Evolutionary conservation across 2,329 filamentous ascomycete species (phyloP).

Genomic region (Venturiaceae sp.): DNA sequence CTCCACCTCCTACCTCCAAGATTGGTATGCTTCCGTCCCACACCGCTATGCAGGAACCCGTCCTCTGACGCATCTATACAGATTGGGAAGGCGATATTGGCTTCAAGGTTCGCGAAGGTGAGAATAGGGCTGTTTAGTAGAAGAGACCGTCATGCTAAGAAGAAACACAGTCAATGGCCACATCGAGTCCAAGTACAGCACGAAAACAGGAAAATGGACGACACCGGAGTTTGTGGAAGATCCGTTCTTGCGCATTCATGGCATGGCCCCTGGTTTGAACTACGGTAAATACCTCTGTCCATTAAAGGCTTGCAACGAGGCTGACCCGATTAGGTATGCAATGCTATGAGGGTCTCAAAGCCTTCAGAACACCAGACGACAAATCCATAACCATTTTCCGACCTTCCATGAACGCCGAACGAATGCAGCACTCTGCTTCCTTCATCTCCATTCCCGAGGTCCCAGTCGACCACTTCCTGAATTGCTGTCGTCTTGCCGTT

Average conservation of each 20-base stretch:
- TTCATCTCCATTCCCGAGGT: slow-evolving; percentile 78
- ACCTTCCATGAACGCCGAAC: slow-evolving; percentile 70
- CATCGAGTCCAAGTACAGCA: slow-evolving; percentile 76
- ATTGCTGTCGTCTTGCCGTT: slow-evolving; percentile 71
- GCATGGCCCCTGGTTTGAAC: slow-evolving; percentile 91
- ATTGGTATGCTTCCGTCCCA: slow-evolving; percentile 6
- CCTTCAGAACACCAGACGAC: slow-evolving; percentile 70
- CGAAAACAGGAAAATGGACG: slow-evolving; percentile 66
- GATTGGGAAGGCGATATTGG: slow-evolving; percentile 9
- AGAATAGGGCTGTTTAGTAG: neutral
- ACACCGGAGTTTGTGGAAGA: slow-evolving; percentile 69
- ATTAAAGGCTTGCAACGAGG: neutral
- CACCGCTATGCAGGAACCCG: neutral
- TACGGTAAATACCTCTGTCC: slow-evolving; percentile 46
- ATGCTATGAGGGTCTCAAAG: slow-evolving; percentile 97
- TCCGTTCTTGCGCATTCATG: slow-evolving; percentile 81
- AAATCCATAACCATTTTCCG: slow-evolving; percentile 75
- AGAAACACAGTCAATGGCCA: slow-evolving; percentile 69
- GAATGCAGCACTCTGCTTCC: slow-evolving; percentile 75
- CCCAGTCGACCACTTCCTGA: slow-evolving; percentile 65
- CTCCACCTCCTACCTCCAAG: slow-evolving; percentile 9
- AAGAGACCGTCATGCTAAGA: neutral
- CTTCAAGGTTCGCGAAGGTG: slow-evolving; percentile 10
- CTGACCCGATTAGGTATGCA: slow-evolving; percentile 52
- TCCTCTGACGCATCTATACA: slow-evolving; percentile 2